These are phyloP conservation scores for Spinacia oleracea DNA, from an alignment of 179 eudicot genomes.

Conservation along the genomic window DNA sequence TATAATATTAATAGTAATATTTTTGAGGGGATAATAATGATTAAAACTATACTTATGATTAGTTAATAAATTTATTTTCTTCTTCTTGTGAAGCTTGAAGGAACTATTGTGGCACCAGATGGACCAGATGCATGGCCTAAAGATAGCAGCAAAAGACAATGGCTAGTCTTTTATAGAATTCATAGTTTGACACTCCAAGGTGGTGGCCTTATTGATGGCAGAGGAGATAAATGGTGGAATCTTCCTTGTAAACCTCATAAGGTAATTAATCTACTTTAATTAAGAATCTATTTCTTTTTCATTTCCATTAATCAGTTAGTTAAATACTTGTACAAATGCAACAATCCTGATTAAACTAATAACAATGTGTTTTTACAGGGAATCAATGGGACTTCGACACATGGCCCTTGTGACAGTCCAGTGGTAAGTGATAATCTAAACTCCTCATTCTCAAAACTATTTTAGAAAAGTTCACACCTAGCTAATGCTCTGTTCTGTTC, in stretches of 20 bases:
- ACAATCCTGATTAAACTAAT: neutral
- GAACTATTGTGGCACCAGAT: conserved; percentile 72
- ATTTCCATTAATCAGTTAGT: neutral
- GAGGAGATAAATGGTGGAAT: conserved; percentile 89
- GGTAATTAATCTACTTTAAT: conserved; percentile 32
- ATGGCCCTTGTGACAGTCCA: conserved; percentile 87
- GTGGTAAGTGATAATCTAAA: conserved; percentile 51
- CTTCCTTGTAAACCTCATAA: conserved; percentile 95
- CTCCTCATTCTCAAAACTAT: no score
- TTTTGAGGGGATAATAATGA: no score
- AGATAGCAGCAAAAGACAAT: conserved; percentile 54
- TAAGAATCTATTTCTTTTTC: neutral
- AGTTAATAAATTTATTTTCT: neutral
- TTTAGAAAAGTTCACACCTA: no score
- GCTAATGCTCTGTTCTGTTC: no score
- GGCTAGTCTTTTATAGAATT: conserved; percentile 71
- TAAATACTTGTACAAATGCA: neutral
- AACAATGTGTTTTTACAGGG: no score
- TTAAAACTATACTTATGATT: no score
- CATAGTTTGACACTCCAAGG: conserved; percentile 68
- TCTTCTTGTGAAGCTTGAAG: conserved; percentile 52
- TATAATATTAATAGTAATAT: no score
- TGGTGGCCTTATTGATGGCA: conserved; percentile 72
- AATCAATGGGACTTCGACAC: conserved; percentile 46
- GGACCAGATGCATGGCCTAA: conserved; percentile 82